phyloP scores from a whole-genome alignment of 768 basidiomycete species.

The Termitomyces eurrhizus region DNA sequence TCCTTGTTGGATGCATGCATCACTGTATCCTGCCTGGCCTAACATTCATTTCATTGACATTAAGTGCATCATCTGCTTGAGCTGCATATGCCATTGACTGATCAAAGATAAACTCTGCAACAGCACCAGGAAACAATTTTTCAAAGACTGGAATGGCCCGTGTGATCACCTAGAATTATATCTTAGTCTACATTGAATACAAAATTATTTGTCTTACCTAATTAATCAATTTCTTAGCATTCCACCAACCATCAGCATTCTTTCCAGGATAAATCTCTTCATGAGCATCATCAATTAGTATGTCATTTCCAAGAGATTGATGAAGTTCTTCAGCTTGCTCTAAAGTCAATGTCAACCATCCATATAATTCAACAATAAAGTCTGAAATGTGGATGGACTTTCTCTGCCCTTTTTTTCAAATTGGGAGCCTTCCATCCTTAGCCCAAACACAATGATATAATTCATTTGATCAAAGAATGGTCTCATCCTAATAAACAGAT shows the following conservation, averaged over 20 bases:
- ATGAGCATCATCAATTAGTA: slow-evolving; percentile 12
- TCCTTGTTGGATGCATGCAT: slow-evolving; percentile 14
- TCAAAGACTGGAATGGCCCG: slow-evolving; percentile 1
- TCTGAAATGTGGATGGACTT: neutral
- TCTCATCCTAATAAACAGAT: slow-evolving; percentile 1
- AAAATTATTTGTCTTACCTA: slow-evolving; percentile 3
- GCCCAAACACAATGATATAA: neutral
- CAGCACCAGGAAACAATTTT: slow-evolving; percentile 3
- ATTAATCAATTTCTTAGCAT: slow-evolving; percentile 17
- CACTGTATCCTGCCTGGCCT: slow-evolving; percentile 16
- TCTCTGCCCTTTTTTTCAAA: slow-evolving; percentile 10
- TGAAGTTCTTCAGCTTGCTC: neutral
- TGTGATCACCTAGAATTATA: neutral
- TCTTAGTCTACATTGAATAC: neutral
- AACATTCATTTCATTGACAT: slow-evolving; percentile 20
- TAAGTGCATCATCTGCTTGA: slow-evolving; percentile 15
- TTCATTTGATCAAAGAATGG: slow-evolving; percentile 1
- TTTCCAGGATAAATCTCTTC: slow-evolving; percentile 20
- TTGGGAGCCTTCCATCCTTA: slow-evolving; percentile 5
- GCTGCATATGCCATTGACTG: slow-evolving; percentile 18
- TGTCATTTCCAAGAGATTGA: too few species aligned
- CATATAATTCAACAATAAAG: neutral
- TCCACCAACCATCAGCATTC: slow-evolving; percentile 20
- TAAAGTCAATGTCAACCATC: neutral
- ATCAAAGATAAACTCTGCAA: slow-evolving; percentile 18